Base-by-base conservation (phyloP, 768 basidiomycete genomes). In the Gymnopilus junonius region DNA sequence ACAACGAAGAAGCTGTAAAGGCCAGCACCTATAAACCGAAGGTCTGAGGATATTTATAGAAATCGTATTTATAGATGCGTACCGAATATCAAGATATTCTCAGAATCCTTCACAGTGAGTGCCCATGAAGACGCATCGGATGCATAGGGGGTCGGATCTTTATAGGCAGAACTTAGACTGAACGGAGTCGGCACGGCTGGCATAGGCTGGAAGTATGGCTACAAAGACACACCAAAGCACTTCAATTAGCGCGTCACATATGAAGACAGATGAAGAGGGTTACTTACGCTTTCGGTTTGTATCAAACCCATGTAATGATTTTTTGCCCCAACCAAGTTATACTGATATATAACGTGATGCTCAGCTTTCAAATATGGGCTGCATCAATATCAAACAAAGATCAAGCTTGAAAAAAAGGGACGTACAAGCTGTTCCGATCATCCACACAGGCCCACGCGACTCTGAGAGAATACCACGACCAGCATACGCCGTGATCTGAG, bases 381-480 rank as follows among this genome's bases (percentile, higher is more conserved):
- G 23, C 23, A 23, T 50, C 29, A 31, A 29, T 31, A 17, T 31
- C 8, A 32, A n/a, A 6, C 17, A 50, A 20, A n/a, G n/a, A n/a
- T n/a, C n/a, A n/a, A n/a, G 8, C 6, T 21, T n/a, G 4, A 31
- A 17, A 2, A 27, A n/a, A 27, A 6, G 1, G 29, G 17, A 40
- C 54, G 14, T 39, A 55, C 54, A 27, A 2, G 27, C 8, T 45
- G 48, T 62, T 35, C 63, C 92, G 60, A 93, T 87, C 79, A 94
- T 75, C 92, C 92, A 94, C 14, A 92, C 90, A 1, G 92, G 92
- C 4, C 92, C 92, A 42, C 76, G 75, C 6, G 89, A 90, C 71
- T 93, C 86, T 0, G 89, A 90, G 8, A 92, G 74, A 54, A 94
- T 85, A 1, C 92, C 92, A n/a, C 92, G 85, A 2, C 90, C 92